Percentiles rank a stretch among this genome's conserved stretches.
Evolutionary conservation across 352 stramenopile species (phyloP).

Genomic region (Phytopythium cucurbitacearum): DNA sequence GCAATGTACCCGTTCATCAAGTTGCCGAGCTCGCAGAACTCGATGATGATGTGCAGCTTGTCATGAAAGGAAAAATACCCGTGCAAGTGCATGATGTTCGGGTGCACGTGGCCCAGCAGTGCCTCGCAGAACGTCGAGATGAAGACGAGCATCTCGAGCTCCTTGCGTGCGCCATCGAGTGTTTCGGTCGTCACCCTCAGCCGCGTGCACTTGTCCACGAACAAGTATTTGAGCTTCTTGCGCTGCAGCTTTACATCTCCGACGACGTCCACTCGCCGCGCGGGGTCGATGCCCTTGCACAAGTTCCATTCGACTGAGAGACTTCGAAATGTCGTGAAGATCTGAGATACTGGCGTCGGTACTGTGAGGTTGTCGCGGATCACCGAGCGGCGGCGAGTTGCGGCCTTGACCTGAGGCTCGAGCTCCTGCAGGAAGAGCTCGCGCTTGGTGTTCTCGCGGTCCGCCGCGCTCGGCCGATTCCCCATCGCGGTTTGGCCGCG

Average conservation of each 20-base stretch:
- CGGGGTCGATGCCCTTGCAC: constrained; percentile 51
- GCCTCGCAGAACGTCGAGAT: constrained; percentile 36
- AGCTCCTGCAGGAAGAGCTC: constrained; percentile 20
- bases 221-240: constrained; percentile 38
- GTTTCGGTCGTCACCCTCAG: constrained; percentile 33
- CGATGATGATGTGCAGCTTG: constrained; percentile 51
- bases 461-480: neutral
- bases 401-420: constrained; percentile 11
- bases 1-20: constrained; percentile 50
- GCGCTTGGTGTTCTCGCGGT: neutral
- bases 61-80: constrained; percentile 47
- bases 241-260: constrained; percentile 43
- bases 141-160: constrained; percentile 61
- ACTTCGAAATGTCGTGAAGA: constrained; percentile 44
- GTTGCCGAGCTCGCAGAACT: constrained; percentile 59
- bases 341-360: constrained; percentile 18
- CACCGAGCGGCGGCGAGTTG: constrained; percentile 18
- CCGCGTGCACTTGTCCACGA: constrained; percentile 54
- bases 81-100: constrained; percentile 46
- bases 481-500: neutral
- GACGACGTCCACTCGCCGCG: constrained; percentile 49
- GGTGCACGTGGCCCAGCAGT: constrained; percentile 30
- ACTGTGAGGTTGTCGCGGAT: constrained; percentile 12
- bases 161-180: constrained; percentile 35
- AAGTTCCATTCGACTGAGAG: constrained; percentile 67